Evolutionary conservation across 2,329 filamentous ascomycete species (phyloP), one percentile per base, ranked within the genome.

Genomic region (Microcyclospora pomicola): DNA sequence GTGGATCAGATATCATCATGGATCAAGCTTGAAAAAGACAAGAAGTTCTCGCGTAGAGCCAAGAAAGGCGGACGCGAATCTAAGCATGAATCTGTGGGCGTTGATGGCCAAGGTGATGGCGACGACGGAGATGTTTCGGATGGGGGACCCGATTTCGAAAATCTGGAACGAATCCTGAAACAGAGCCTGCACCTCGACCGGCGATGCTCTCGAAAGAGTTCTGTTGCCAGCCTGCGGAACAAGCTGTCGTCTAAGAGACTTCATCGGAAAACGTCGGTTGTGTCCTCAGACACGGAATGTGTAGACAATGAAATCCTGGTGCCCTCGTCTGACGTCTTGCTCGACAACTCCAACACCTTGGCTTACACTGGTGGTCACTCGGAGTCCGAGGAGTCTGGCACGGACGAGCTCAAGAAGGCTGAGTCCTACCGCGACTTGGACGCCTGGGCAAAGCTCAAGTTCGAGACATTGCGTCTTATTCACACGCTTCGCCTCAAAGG

Each of bases 331-430:
- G 85, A 95, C 58, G 85, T 76, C 6, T 67, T 79, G 33, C 69
- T 96, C 14, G 88, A 96, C 61, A 95, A 95, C 54, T 82, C 83
- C 5, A 91, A 88, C 61, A 92, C 87, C 0, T 66, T 94, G 50
- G 75, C 78, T 36, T 93, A 91, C 55, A 70, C 66, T 11, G 77
- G 77, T 15, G 75, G 75, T 13, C 54, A 56, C 16, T 58, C 55
- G 5, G 62, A 64, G 9, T 59, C 60, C 5, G 61, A 63, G 5
- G 83, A 88, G 42, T 49, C 49, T 7, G 49, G 45, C 15, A 42
- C 36, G 9, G 43, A 51, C 15, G 49, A 54, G 34, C 42, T 52
- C 14, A 45, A 44, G 15, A 46, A 43, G 11, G 42, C 47, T 4
- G 43, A 51, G 2, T 55, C 56, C 2, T 48, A 48, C 32, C 47